Conservation (phyloP, 2,329 filamentous ascomycete genomes). For the Drechslerella stenobrocha region DNA sequence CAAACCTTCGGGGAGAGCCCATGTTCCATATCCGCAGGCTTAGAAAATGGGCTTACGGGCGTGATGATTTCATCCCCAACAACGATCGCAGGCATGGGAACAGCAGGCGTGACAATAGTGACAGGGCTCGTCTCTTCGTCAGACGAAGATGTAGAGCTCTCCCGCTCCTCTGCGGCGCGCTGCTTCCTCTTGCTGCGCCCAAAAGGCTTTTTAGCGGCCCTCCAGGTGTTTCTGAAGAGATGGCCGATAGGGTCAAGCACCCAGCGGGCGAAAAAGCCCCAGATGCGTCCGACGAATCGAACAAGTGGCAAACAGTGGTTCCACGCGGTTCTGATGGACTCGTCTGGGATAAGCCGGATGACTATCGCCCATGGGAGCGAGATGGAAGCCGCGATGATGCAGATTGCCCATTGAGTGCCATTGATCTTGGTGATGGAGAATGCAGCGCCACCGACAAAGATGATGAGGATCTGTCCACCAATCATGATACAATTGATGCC, state of each 20-base stretch:
- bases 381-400: constrained; percentile 77
- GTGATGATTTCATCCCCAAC: constrained; percentile 32
- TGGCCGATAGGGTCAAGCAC: constrained; percentile 32
- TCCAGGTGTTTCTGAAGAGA: constrained; percentile 44
- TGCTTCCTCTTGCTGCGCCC: constrained; percentile 43
- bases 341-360: constrained; percentile 81
- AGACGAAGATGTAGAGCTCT: constrained; percentile 6
- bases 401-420: constrained; percentile 81
- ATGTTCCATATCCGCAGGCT: constrained; percentile 33
- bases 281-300: constrained; percentile 55
- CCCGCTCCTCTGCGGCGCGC: constrained; percentile 10
- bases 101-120: constrained; percentile 3
- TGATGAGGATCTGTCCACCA: constrained; percentile 83
- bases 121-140: constrained; percentile 29
- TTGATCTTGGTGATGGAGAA: constrained; percentile 75
- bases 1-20: constrained; percentile 23
- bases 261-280: constrained; percentile 42
- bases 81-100: constrained; percentile 35
- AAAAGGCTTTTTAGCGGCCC: constrained; percentile 41
- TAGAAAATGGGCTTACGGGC: constrained; percentile 44
- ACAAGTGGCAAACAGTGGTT: constrained; percentile 60
- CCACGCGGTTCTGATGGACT: constrained; percentile 61
- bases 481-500: constrained; percentile 84
- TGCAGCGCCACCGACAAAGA: constrained; percentile 79
- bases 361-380: constrained; percentile 81